phyloP scores from a whole-genome alignment of 2,329 filamentous ascomycete species.

The Cadophora sp. region DNA sequence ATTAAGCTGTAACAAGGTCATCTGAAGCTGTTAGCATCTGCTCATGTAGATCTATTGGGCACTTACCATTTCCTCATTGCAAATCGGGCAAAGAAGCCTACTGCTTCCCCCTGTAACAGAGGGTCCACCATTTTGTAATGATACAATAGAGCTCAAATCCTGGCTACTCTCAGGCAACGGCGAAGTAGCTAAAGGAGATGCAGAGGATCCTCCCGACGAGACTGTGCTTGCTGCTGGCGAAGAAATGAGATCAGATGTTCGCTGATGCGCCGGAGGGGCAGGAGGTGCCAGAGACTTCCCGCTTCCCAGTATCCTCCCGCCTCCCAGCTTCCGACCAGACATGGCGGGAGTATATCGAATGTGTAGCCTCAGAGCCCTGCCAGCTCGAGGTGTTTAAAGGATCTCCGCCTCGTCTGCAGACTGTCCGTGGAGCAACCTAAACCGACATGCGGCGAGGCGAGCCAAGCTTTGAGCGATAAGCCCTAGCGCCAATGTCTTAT shows the following conservation, averaged over 20 bases:
- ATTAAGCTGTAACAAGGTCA: constrained; percentile 92
- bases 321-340: constrained; percentile 87
- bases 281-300: constrained; percentile 81
- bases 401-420: constrained; percentile 11
- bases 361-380: constrained; percentile 33
- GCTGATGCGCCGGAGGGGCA: constrained; percentile 50
- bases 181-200: constrained; percentile 58
- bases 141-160: constrained; percentile 83
- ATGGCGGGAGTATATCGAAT: constrained; percentile 54
- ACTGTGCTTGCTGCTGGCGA: constrained; percentile 73
- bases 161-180: constrained; percentile 75
- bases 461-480: constrained; percentile 9
- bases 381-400: constrained; percentile 36
- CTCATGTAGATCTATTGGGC: constrained; percentile 5
- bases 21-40: constrained; percentile 54
- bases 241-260: constrained; percentile 50
- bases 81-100: constrained; percentile 93
- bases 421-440: constrained; percentile 6
- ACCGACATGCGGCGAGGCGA: constrained; percentile 5
- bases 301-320: constrained; percentile 88
- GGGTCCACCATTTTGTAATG: constrained; percentile 65
- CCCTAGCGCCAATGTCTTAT: constrained; percentile 19
- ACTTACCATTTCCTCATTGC: constrained; percentile 92
- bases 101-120: constrained; percentile 61
- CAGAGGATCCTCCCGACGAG: constrained; percentile 78